phyloP scores from a whole-genome alignment of 2,329 filamentous ascomycete species.

The Diplodia corticola region DNA sequence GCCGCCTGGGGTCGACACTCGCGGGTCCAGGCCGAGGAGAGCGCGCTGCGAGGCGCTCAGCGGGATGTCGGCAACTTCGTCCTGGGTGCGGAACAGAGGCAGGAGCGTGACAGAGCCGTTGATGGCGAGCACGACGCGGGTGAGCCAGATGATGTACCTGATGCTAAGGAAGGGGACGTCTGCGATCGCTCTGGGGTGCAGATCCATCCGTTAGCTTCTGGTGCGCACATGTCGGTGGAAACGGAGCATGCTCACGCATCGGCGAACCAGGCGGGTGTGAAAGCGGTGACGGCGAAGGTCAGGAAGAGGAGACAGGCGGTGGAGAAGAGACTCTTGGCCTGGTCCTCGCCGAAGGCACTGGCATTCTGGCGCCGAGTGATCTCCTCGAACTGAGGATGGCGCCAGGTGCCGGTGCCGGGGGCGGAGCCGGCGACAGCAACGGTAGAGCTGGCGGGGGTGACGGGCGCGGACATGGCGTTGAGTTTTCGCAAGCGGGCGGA shows the following conservation, averaged over 20 bases:
- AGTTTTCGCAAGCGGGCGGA: conserved; percentile 10
- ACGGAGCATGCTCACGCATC: background rate
- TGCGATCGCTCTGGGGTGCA: conserved; percentile 36
- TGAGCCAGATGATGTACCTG: conserved; percentile 44
- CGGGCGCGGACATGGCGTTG: conserved; percentile 20
- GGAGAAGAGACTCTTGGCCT: conserved; percentile 68
- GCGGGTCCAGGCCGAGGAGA: conserved; percentile 77
- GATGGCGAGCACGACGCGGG: conserved; percentile 55
- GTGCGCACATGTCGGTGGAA: background rate
- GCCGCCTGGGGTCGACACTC: conserved; percentile 51
- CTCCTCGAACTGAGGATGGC: conserved; percentile 84
- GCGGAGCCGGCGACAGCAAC: conserved; percentile 14
- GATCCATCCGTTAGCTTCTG: conserved; percentile 31
- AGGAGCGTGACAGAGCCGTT: conserved; percentile 72
- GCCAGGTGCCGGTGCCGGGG: conserved; percentile 72
- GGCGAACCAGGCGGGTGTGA: conserved; percentile 8
- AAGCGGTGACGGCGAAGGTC: conserved; percentile 48
- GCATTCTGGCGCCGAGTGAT: conserved; percentile 79
- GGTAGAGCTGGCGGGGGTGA: conserved; percentile 20
- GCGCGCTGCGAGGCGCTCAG: conserved; percentile 86
- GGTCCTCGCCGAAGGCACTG: conserved; percentile 74
- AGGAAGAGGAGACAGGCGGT: conserved; percentile 61
- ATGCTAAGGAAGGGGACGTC: conserved; percentile 40
- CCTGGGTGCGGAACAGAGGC: conserved; percentile 70
- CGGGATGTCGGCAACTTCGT: conserved; percentile 84